A percentile compares a stretch with the other conserved stretches of the same genome.
Evolutionary conservation across 768 basidiomycete genomes (phyloP).

Genomic region (Chalciporus pseudorubinellus): DNA sequence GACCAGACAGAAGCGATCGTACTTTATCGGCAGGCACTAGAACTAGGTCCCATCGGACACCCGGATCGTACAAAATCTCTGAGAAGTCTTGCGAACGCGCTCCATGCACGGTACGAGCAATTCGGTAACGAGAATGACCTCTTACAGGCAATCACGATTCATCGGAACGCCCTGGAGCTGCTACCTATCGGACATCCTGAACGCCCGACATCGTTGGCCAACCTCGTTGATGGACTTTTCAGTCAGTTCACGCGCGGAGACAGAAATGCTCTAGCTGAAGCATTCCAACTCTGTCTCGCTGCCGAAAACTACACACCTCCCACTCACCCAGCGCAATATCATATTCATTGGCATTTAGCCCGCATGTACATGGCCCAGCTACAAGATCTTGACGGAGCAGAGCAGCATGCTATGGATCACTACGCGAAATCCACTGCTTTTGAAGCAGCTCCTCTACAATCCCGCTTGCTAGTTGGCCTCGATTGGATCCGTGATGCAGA

Average conservation of each 20-base stretch:
- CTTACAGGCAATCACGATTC: no score
- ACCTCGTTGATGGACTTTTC: constrained; percentile 3
- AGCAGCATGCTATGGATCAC: background rate
- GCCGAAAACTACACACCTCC: background rate
- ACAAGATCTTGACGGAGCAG: background rate
- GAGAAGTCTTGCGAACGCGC: constrained; percentile 13
- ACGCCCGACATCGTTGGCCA: constrained; percentile 2
- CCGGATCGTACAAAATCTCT: constrained; percentile 1
- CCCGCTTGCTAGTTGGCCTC: background rate
- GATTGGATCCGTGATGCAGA: background rate
- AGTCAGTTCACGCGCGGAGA: background rate
- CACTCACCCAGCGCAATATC: background rate
- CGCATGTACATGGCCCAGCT: background rate
- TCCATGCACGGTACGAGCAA: background rate
- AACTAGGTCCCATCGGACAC: background rate
- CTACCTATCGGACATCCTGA: constrained; percentile 12
- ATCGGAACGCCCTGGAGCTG: no score
- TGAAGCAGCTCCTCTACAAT: background rate
- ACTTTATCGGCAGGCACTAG: no score
- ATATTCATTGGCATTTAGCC: no score
- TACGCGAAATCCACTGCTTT: background rate
- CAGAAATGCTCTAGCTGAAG: background rate
- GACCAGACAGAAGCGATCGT: no score
- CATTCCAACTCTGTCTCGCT: background rate
- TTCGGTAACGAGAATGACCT: no score